phyloP scores from a whole-genome alignment of 257 asterid species.

The Solanum arcanum region DNA sequence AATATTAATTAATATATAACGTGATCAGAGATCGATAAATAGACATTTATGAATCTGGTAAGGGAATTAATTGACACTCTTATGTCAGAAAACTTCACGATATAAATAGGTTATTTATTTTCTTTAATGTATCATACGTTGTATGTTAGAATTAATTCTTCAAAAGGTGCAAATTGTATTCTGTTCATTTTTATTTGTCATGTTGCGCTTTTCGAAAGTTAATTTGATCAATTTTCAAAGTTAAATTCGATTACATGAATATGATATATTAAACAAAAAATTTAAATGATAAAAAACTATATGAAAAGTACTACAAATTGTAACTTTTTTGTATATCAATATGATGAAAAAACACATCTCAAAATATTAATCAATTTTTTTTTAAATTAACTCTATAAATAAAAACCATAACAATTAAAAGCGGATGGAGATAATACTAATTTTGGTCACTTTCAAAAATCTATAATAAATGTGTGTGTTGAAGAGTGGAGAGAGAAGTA shows the following conservation, averaged over 20 bases:
- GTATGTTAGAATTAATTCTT: not conserved
- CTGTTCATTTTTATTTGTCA: no score
- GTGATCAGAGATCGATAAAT: not conserved
- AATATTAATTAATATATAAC: not conserved
- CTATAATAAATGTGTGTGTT: not conserved
- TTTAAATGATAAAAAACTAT: no score
- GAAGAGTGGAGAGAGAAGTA: not conserved
- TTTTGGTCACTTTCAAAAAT: not conserved
- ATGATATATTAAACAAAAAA: no score
- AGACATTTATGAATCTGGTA: not conserved
- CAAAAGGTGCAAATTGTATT: not conserved
- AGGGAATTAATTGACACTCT: not conserved
- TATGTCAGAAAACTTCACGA: not conserved
- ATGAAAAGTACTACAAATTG: no score
- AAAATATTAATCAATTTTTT: no score
- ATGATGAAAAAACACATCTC: no score
- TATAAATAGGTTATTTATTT: not conserved
- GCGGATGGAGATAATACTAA: accelerated
- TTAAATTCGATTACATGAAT: no score
- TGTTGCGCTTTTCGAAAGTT: no score
- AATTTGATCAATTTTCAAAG: no score
- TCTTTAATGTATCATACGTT: not conserved
- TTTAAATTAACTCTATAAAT: no score
- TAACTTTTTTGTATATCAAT: no score
- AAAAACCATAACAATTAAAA: no score